These are phyloP conservation scores for Larix kaempferi DNA, from an alignment of 75 land plant species.

Conservation along the genomic window DNA sequence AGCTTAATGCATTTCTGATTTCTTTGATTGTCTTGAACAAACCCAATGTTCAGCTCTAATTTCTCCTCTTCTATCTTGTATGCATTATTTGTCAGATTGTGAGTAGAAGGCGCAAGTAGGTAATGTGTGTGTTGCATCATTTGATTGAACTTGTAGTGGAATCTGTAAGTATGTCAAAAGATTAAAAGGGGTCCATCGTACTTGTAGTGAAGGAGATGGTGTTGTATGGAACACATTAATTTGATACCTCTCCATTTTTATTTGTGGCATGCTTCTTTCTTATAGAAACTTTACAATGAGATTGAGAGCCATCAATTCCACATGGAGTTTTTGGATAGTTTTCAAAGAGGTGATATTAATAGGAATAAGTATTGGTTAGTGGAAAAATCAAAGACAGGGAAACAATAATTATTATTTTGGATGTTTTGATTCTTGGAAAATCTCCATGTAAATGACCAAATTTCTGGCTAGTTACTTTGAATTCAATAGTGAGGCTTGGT, in stretches of 20 bases:
- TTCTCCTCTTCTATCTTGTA: neutral
- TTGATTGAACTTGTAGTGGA: constrained; percentile 48
- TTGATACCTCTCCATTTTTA: neutral
- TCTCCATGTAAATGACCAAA: too few species aligned
- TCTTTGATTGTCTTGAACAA: neutral
- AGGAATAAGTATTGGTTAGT: too few species aligned
- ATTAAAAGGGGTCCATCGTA: constrained; percentile 25
- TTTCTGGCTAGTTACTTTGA: too few species aligned
- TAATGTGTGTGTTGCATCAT: constrained; percentile 39
- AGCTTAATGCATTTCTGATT: neutral
- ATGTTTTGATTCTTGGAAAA: too few species aligned
- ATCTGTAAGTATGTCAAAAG: constrained; percentile 40
- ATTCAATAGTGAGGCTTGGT: too few species aligned
- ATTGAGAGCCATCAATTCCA: too few species aligned
- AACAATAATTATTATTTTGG: too few species aligned
- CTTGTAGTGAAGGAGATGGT: constrained; percentile 15
- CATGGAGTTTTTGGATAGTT: too few species aligned
- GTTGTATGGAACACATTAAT: constrained; percentile 17
- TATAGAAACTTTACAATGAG: too few species aligned
- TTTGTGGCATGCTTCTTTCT: too few species aligned
- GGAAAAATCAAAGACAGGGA: too few species aligned
- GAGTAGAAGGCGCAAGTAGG: constrained; percentile 45
- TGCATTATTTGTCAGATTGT: constrained; percentile 20
- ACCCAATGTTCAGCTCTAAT: neutral
- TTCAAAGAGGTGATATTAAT: too few species aligned